phyloP scores from a whole-genome alignment of 1,284 basidiomycete species.

The Moesziomyces sp. region DNA sequence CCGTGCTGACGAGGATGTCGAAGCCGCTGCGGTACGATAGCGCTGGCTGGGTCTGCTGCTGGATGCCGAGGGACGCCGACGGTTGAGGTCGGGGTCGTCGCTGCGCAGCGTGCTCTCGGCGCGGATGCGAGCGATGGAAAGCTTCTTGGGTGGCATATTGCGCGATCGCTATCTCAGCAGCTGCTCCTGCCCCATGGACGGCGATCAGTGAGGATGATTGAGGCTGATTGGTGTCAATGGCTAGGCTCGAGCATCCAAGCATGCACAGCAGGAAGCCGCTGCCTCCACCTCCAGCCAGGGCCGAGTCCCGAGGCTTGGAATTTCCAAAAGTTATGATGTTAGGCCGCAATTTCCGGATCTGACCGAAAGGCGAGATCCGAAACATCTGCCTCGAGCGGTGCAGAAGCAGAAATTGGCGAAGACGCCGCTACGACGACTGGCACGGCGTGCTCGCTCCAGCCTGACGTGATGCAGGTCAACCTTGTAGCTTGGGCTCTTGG shows the following conservation, averaged over 20 bases:
- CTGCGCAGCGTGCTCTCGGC: constrained; percentile 28
- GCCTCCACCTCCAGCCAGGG: too few relatives aligned
- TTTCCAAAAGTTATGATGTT: background rate
- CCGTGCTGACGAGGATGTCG: background rate
- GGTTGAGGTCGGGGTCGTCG: constrained; percentile 41
- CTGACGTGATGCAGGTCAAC: too few relatives aligned
- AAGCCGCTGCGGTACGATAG: constrained; percentile 12
- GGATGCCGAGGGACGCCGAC: constrained; percentile 12
- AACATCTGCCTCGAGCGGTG: background rate
- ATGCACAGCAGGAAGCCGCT: too few relatives aligned
- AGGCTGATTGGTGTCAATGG: too few relatives aligned
- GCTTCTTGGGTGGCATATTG: constrained; percentile 33
- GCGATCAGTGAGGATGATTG: too few relatives aligned
- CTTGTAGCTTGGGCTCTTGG: too few relatives aligned
- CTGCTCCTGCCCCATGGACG: too few relatives aligned
- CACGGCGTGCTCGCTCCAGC: constrained; percentile 39
- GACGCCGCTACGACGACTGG: constrained; percentile 24
- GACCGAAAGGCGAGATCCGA: too few relatives aligned
- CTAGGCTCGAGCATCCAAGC: too few relatives aligned
- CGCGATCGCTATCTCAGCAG: too few relatives aligned
- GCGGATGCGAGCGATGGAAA: constrained; percentile 31
- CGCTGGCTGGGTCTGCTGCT: constrained; percentile 10
- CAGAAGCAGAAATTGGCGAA: too few relatives aligned
- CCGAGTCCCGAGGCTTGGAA: too few relatives aligned
- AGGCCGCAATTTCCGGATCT: background rate